Evolutionary conservation across 2,329 filamentous ascomycete species (phyloP).

Genomic region (Monilinia laxa): DNA sequence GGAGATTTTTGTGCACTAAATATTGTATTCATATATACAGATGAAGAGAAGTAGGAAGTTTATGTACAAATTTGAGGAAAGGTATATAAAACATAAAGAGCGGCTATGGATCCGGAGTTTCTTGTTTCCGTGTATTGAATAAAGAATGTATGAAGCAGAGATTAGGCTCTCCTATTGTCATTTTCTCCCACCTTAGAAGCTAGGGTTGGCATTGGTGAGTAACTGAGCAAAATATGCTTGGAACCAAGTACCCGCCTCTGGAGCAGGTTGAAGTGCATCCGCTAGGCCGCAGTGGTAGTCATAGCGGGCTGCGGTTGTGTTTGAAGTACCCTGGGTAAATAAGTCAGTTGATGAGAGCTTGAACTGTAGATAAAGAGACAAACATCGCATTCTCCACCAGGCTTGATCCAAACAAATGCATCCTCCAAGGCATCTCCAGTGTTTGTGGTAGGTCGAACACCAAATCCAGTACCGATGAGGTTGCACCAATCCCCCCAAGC

Average conservation of each 20-base stretch:
- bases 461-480: constrained; percentile 62
- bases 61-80: constrained; percentile 14
- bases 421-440: constrained; percentile 60
- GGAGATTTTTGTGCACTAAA: neutral
- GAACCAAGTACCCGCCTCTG: constrained; percentile 66
- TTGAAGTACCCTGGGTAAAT: constrained; percentile 40
- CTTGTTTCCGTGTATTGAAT: neutral
- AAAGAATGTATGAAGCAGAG: constrained; percentile 3
- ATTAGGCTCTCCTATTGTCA: neutral
- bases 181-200: constrained; percentile 42
- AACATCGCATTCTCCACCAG: constrained; percentile 52
- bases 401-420: constrained; percentile 71
- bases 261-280: constrained; percentile 61
- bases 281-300: constrained; percentile 51
- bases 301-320: constrained; percentile 47
- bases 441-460: constrained; percentile 60
- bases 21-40: constrained; percentile 18
- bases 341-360: neutral
- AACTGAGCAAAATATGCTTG: constrained; percentile 59
- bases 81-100: neutral
- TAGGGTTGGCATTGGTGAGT: constrained; percentile 55
- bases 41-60: constrained; percentile 14
- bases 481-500: constrained; percentile 70
- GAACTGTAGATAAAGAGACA: constrained; percentile 5
- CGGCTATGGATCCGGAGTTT: neutral